Evolutionary conservation across 106 monocot species (phyloP).

Genomic region (Platanthera guangdongensis): DNA sequence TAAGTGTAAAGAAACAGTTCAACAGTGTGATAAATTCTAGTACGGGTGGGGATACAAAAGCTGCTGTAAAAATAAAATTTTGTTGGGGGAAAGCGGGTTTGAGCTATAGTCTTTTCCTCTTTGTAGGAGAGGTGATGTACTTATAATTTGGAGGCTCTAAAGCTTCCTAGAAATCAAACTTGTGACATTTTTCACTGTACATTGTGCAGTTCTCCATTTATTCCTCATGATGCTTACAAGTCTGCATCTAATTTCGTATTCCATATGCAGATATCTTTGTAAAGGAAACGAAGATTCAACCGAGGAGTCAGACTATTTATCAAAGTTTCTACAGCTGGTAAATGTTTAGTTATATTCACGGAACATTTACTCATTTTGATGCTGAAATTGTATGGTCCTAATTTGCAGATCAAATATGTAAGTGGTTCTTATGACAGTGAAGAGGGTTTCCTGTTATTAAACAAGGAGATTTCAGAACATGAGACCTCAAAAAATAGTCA

Average conservation of each 20-base stretch:
- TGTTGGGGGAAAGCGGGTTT: background rate
- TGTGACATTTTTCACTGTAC: background rate
- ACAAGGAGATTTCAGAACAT: slow-evolving; percentile 78
- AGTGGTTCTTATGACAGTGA: slow-evolving; percentile 81
- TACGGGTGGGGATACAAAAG: background rate
- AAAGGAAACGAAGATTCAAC: slow-evolving; percentile 34
- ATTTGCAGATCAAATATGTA: slow-evolving; percentile 90
- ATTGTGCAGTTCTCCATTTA: background rate
- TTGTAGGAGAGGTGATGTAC: background rate
- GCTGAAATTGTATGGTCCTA: background rate
- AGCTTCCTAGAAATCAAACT: background rate
- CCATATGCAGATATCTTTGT: slow-evolving; percentile 54
- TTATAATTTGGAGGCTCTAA: background rate
- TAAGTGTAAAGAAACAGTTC: background rate
- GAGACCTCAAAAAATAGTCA: slow-evolving; percentile 56
- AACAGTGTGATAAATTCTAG: background rate
- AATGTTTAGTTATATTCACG: background rate
- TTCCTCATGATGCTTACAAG: background rate
- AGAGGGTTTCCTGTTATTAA: slow-evolving; percentile 74
- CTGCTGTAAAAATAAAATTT: background rate
- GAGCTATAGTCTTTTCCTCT: background rate
- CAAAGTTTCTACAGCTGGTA: slow-evolving; percentile 79
- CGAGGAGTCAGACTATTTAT: slow-evolving; percentile 35
- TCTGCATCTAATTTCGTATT: background rate
- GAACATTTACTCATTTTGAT: background rate